Conservation (phyloP, 2,329 filamentous ascomycete genomes). For the Shiraia bambusicola region DNA sequence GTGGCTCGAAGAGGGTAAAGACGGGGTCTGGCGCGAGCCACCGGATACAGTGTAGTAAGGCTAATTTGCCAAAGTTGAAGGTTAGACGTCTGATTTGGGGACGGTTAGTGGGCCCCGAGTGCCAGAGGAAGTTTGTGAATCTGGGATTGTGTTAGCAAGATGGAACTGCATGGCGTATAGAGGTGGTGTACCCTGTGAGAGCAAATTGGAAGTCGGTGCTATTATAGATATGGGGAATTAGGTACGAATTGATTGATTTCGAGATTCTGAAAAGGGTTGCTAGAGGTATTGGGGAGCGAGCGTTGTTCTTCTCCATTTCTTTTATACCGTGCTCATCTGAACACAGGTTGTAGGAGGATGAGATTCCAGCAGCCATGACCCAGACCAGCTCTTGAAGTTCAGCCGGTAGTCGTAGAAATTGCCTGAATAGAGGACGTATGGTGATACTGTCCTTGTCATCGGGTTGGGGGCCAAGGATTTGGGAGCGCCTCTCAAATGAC, state of each 20-base stretch:
- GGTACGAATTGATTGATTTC: constrained; percentile 16
- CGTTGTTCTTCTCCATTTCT: neutral
- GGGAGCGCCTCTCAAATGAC: constrained; percentile 3
- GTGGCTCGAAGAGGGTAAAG: constrained; percentile 30
- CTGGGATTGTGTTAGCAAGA: neutral
- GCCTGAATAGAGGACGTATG: constrained; percentile 33
- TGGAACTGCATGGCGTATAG: neutral
- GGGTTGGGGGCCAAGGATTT: constrained; percentile 6
- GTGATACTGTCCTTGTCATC: constrained; percentile 18
- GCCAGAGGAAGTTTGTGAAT: constrained; percentile 25
- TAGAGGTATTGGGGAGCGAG: constrained; percentile 9
- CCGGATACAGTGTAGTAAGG: constrained; percentile 31
- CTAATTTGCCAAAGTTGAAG: constrained; percentile 22
- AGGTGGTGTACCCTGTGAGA: constrained; percentile 10
- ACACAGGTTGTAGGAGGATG: constrained; percentile 14
- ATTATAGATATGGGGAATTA: constrained; percentile 26
- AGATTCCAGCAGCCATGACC: constrained; percentile 20
- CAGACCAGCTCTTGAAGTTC: constrained; percentile 36
- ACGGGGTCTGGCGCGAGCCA: constrained; percentile 34
- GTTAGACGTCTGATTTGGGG: constrained; percentile 22
- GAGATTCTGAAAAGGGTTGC: constrained; percentile 24
- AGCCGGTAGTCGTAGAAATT: constrained; percentile 25
- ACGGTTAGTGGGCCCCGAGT: constrained; percentile 25
- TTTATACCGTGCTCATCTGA: constrained; percentile 1
- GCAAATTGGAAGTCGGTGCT: constrained; percentile 33